Evolutionary conservation across 2,329 filamentous ascomycete species (phyloP).

Genomic region (Aspergillus brasiliensis): DNA sequence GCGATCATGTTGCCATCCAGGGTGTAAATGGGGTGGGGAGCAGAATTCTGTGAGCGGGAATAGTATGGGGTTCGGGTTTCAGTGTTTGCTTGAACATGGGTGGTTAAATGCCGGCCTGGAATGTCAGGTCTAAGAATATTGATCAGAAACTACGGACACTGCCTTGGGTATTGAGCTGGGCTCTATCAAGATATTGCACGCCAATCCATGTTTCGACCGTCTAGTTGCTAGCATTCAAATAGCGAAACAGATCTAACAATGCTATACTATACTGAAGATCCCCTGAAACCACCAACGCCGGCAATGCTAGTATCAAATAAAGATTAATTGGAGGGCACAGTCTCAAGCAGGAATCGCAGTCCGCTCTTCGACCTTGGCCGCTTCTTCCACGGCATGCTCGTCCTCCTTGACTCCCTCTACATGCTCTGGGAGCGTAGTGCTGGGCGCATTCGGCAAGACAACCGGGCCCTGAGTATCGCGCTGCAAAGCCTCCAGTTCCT

Average conservation of each 20-base stretch:
- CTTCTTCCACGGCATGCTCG: constrained; percentile 32
- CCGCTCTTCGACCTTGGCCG: constrained; percentile 27
- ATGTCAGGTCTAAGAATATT: background rate
- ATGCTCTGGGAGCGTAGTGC: constrained; percentile 32
- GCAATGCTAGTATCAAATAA: constrained; percentile 21
- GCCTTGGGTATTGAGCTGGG: constrained; percentile 10
- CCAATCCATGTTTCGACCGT: constrained; percentile 14
- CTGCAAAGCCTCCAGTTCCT: constrained; percentile 84
- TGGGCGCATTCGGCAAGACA: constrained; percentile 44
- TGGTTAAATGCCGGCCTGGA: background rate
- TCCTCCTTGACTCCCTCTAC: constrained; percentile 30
- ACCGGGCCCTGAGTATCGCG: constrained; percentile 54
- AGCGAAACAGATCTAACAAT: constrained; percentile 1
- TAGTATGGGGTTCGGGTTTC: background rate
- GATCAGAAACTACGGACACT: background rate
- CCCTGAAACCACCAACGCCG: constrained; percentile 27
- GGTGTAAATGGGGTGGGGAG: constrained; percentile 44
- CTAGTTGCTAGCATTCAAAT: constrained; percentile 10
- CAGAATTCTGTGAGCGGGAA: constrained; percentile 42
- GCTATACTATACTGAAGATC: background rate
- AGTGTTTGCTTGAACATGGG: background rate
- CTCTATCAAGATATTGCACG: constrained; percentile 6
- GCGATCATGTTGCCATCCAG: constrained; percentile 67
- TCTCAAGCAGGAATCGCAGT: constrained; percentile 16
- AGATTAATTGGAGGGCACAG: background rate